phyloP scores from a whole-genome alignment of 73 alveolate genomes.

The Urostyla sp. region DNA sequence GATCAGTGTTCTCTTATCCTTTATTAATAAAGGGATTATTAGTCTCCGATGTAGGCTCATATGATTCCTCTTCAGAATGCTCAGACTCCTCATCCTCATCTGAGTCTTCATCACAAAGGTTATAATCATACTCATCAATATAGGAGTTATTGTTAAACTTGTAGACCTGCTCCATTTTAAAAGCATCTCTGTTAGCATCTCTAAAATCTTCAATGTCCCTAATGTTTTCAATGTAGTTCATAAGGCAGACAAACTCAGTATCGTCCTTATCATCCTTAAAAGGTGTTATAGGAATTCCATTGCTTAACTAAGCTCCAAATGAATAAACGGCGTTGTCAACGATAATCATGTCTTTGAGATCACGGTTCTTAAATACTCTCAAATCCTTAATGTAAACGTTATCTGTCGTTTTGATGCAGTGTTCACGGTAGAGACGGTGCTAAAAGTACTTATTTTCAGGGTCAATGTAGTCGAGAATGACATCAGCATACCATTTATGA shows the following conservation, averaged over 20 bases:
- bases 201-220: slow-evolving; percentile 6
- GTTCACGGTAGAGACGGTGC: slow-evolving; percentile 75
- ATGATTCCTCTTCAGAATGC: neutral
- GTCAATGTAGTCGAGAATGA: slow-evolving; percentile 76
- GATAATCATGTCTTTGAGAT: slow-evolving; percentile 61
- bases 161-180: slow-evolving; percentile 11
- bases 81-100: slow-evolving; percentile 10
- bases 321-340: slow-evolving; percentile 78
- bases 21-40: neutral
- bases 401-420: slow-evolving; percentile 67
- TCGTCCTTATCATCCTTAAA: slow-evolving; percentile 74
- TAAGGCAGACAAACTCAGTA: slow-evolving; percentile 58
- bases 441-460: slow-evolving; percentile 65
- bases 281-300: slow-evolving; percentile 80
- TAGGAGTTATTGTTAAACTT: neutral
- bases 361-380: slow-evolving; percentile 69
- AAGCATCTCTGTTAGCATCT: slow-evolving; percentile 19
- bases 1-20: neutral
- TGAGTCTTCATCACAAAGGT: neutral
- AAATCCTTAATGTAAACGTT: slow-evolving; percentile 80
- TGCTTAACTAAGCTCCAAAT: slow-evolving; percentile 64
- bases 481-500: slow-evolving; percentile 74
- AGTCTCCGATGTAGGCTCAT: neutral
- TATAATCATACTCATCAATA: slow-evolving; percentile 13
- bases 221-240: neutral